Base-by-base conservation (phyloP, 805 yeast genomes). In the Suhomyces faveliae region DNA sequence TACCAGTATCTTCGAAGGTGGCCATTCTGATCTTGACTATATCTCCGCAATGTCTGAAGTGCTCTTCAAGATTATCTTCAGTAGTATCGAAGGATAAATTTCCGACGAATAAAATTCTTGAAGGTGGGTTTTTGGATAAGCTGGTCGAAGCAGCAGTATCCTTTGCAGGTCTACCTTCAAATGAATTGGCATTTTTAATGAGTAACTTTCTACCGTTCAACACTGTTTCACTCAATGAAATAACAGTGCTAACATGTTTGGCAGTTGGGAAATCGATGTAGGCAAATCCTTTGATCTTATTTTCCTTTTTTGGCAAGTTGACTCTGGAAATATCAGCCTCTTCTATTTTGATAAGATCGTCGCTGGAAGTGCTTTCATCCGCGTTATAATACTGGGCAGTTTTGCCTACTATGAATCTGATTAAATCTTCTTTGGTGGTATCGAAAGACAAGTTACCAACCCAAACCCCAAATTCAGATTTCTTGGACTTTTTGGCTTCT, bases 1-100 rank as follows among this genome's bases (percentile, higher is more conserved):
- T 92, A 1, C 97, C 98, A 43, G 87, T 73, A 63, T 92, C 99
- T 68, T 94, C 90, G 68, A 92, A 92, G n/a, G 99, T 91, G 3
- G 98, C 98, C 95, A 91, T 92, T 66, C 99, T 80, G 46, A 92
- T 81, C 55, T 81, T 81, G 23, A 75, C 69, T 50, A 95, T 92
- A 53, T 87, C 90, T 35, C 98, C 97, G 69, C 96, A 90, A 59
- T 86, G 92, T 66, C 86, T 85, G 74, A 92, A 92, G 53, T 88
- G 96, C 56, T 82, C 85, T 54, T 81, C 83, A 39, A 92, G 71
- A 52, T 83, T 67, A 24, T 87, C 95, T 51, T 86, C 83, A 1
- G 95, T 87, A 8, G 97, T 88, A 62, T 91, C 97, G 61, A 89
- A 94, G 0, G 97, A 84, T 40, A 94, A 73, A 63, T 94, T 94